A percentile compares a stretch with the other conserved stretches of the same genome.
Evolutionary conservation across 495 filamentous ascomycete genomes (phyloP).

Genomic region (Clavariopsis aquatica): DNA sequence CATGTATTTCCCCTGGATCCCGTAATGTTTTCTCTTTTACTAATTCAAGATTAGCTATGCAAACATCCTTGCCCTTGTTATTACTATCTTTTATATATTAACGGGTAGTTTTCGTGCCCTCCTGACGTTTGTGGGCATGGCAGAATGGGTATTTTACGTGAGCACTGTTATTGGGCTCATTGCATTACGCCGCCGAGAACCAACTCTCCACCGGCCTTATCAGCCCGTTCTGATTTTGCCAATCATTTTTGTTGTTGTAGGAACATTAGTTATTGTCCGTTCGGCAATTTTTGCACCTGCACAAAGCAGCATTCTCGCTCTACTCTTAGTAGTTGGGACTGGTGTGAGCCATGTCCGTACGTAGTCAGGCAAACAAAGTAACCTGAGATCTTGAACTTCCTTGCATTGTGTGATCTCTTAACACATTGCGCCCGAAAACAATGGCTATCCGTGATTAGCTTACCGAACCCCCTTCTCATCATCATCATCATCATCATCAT

Average conservation of each 20-base stretch:
- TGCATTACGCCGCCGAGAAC: conserved; percentile 30
- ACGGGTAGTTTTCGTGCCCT: conserved; percentile 28
- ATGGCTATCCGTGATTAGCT: too few relatives aligned
- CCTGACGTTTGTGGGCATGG: conserved; percentile 34
- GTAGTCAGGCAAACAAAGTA: not conserved
- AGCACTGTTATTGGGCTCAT: conserved; percentile 30
- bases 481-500: too few relatives aligned
- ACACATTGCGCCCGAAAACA: too few relatives aligned
- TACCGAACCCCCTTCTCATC: too few relatives aligned
- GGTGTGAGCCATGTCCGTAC: conserved; percentile 13
- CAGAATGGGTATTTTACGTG: conserved; percentile 31
- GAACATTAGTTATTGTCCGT: conserved; percentile 21
- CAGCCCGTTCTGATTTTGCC: conserved; percentile 8
- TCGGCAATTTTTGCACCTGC: conserved; percentile 30
- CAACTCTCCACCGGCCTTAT: conserved; percentile 22
- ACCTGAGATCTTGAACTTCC: not conserved
- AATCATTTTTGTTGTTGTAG: conserved; percentile 21
- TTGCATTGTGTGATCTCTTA: not conserved
- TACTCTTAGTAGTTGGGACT: conserved; percentile 12
- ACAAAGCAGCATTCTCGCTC: conserved; percentile 26
- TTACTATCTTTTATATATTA: conserved; percentile 31
- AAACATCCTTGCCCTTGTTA: conserved; percentile 13
- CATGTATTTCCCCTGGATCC: not conserved
- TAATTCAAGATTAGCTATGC: conserved; percentile 12
- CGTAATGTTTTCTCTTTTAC: not conserved